phyloP scores from a whole-genome alignment of 768 basidiomycete species.

The Phaeolepiota aurea region DNA sequence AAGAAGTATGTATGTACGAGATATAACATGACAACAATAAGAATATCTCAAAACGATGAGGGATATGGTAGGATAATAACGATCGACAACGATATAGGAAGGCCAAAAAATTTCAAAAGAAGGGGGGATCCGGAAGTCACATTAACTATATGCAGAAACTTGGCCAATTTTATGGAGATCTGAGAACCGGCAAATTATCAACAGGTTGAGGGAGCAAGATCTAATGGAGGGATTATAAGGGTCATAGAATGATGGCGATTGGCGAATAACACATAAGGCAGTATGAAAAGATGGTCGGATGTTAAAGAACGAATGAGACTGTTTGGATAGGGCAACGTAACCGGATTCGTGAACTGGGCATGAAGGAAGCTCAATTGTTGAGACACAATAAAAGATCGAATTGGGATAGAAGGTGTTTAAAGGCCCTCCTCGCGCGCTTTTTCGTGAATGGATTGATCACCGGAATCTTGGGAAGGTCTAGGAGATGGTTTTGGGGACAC shows the following conservation, averaged over 20 bases:
- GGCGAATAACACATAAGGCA: slow-evolving; percentile 15
- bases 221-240: slow-evolving; percentile 12
- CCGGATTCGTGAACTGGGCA: slow-evolving; percentile 4
- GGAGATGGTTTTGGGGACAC: slow-evolving; percentile 11
- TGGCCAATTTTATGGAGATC: too few species aligned
- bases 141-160: too few species aligned
- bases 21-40: slow-evolving; percentile 2
- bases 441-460: slow-evolving; percentile 11
- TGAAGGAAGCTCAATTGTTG: slow-evolving; percentile 9
- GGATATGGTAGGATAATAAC: not conserved
- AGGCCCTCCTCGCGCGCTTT: slow-evolving; percentile 13
- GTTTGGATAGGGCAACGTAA: slow-evolving; percentile 12
- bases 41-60: not conserved
- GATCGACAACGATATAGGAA: too few species aligned
- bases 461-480: slow-evolving; percentile 11
- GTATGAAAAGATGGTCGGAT: slow-evolving; percentile 18
- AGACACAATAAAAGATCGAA: slow-evolving; percentile 3
- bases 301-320: slow-evolving; percentile 16
- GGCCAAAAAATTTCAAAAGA: too few species aligned
- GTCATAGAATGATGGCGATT: slow-evolving; percentile 10
- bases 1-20: not conserved
- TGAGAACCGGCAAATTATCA: too few species aligned
- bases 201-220: too few species aligned
- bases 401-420: not conserved
- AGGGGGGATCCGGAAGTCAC: too few species aligned